phyloP scores from a whole-genome alignment of 306 rosid genomes.

The Dryas drummondii region DNA sequence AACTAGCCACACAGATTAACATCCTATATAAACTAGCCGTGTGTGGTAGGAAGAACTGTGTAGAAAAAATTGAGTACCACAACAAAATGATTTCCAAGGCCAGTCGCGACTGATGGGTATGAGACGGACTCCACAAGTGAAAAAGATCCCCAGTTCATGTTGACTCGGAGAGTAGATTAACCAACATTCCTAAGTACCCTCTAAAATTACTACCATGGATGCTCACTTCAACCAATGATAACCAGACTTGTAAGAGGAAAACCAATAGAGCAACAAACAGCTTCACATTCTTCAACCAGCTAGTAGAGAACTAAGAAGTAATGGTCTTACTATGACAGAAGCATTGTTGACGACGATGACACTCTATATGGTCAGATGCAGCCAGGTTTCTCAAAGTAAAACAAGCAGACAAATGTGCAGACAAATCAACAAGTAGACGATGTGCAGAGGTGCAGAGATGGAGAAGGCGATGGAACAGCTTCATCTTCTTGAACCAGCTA shows the following conservation, averaged over 20 bases:
- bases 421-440: conserved; percentile 37
- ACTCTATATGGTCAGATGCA: conserved; percentile 8
- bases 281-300: conserved; percentile 26
- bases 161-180: neutral
- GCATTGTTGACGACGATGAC: conserved; percentile 21
- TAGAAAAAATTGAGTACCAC: neutral
- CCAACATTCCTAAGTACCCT: neutral
- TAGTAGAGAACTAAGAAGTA: conserved; percentile 10
- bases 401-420: conserved; percentile 16
- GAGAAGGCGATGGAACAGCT: conserved; percentile 30
- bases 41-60: neutral
- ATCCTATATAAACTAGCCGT: neutral
- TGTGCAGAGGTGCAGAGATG: conserved; percentile 32
- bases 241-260: neutral
- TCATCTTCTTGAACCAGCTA: conserved; percentile 46
- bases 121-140: neutral
- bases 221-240: neutral
- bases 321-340: conserved; percentile 10
- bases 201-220: conserved; percentile 1
- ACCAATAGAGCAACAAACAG: conserved; percentile 16
- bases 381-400: conserved; percentile 21
- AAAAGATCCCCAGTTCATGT: neutral
- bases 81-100: neutral
- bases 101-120: neutral
- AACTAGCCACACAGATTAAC: neutral